Evolutionary conservation across 2,329 filamentous ascomycete genomes (phyloP).

Genomic region (Monascus ruber): DNA sequence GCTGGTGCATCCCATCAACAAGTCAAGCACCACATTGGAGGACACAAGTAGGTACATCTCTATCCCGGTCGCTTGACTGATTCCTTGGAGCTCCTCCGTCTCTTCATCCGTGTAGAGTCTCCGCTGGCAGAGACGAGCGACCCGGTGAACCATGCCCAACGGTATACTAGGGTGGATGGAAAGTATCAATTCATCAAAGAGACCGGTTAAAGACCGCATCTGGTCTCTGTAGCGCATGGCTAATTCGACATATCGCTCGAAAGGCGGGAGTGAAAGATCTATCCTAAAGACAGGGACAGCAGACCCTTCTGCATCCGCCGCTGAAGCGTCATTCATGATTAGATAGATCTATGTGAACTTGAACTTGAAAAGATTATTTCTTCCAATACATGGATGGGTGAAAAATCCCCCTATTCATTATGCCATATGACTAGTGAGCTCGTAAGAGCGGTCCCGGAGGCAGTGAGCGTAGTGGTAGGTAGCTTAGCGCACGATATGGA

Average conservation of each 20-base stretch:
- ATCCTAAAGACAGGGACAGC: slow-evolving; percentile 35
- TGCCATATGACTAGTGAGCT: too few species aligned
- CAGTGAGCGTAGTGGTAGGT: too few species aligned
- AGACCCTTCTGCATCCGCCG: background rate
- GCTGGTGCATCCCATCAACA: slow-evolving; percentile 55
- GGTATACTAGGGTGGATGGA: slow-evolving; percentile 17
- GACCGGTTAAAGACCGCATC: slow-evolving; percentile 32
- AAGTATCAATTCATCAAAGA: slow-evolving; percentile 43
- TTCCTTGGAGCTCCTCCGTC: slow-evolving; percentile 50
- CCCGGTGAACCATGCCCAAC: slow-evolving; percentile 15
- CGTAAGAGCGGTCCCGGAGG: too few species aligned
- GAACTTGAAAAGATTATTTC: too few species aligned
- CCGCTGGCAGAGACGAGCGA: slow-evolving; percentile 39
- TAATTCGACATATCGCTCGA: slow-evolving; percentile 40
- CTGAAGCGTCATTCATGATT: background rate
- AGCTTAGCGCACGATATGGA: too few species aligned
- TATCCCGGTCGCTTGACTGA: slow-evolving; percentile 40
- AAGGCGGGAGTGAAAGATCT: slow-evolving; percentile 44
- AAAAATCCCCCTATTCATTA: too few species aligned
- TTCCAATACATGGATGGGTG: too few species aligned
- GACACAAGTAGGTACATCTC: slow-evolving; percentile 50
- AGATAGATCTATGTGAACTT: too few species aligned
- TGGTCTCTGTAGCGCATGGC: slow-evolving; percentile 34
- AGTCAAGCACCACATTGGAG: slow-evolving; percentile 53
- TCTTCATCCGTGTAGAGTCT: slow-evolving; percentile 45